These are phyloP conservation scores for Lepiota brunneoincarnata DNA, from an alignment of 768 basidiomycete species.

Conservation along the genomic window DNA sequence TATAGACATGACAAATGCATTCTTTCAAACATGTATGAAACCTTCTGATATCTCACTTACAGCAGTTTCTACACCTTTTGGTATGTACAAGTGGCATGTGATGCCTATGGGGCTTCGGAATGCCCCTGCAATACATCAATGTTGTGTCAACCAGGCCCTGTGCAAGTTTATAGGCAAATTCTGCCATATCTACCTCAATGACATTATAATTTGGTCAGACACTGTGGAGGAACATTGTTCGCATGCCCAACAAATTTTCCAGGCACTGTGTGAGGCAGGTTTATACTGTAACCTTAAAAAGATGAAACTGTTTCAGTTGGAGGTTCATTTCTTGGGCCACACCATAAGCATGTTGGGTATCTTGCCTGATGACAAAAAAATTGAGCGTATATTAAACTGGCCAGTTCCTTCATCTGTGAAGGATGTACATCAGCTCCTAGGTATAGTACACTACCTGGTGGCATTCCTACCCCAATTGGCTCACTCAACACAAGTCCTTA, in stretches of 20 bases:
- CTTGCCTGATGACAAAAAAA: constrained; percentile 14
- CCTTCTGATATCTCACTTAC: constrained; percentile 25
- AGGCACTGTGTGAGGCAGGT: constrained; percentile 1
- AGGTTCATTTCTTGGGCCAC: constrained; percentile 31
- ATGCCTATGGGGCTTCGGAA: constrained; percentile 7
- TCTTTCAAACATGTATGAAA: constrained; percentile 16
- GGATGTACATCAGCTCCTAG: constrained; percentile 11
- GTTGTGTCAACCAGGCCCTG: constrained; percentile 22
- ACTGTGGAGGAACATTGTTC: constrained; percentile 14
- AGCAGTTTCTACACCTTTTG: constrained; percentile 34
- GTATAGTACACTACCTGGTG: constrained; percentile 12
- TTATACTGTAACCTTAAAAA: constrained; percentile 16
- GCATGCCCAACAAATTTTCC: constrained; percentile 5
- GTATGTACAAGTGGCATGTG: constrained; percentile 22
- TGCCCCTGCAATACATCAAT: constrained; percentile 28
- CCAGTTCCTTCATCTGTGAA: constrained; percentile 7
- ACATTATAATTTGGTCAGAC: constrained; percentile 23
- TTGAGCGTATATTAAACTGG: constrained; percentile 23
- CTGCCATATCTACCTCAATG: constrained; percentile 23
- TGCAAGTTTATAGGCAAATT: constrained; percentile 16
- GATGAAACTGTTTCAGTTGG: constrained; percentile 15
- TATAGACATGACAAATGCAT: constrained; percentile 16
- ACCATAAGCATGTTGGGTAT: constrained; percentile 32
- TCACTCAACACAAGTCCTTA: background rate
- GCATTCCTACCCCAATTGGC: constrained; percentile 13